Base-by-base conservation (phyloP, 1,139 yeast genomes). In the Geotrichum cucujoidarum region DNA sequence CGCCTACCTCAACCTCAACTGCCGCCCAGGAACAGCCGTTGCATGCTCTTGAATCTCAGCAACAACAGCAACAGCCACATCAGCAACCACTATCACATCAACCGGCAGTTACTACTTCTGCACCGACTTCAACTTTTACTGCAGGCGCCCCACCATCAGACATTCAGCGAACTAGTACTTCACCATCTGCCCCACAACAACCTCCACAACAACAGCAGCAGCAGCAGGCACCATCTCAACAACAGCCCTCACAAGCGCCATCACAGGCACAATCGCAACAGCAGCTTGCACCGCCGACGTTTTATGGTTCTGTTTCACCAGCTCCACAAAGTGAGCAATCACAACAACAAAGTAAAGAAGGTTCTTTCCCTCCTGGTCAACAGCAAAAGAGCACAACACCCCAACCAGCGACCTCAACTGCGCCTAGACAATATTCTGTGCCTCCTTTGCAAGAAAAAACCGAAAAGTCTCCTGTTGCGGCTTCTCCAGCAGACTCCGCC, bases 401-500 rank as follows among this genome's bases (percentile, higher is more conserved):
- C n/a, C n/a, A n/a, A n/a, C n/a, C n/a, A n/a, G n/a, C n/a, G n/a
- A n/a, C n/a, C n/a, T n/a, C n/a, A n/a, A n/a, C n/a, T n/a, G n/a
- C n/a, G n/a, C n/a, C n/a, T n/a, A n/a, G n/a, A n/a, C n/a, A n/a
- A n/a, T n/a, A n/a, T n/a, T 8, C 36, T 20, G 35, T 13, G 4
- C 32, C 49, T 13, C 34, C 41, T 30, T n/a, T n/a, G n/a, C n/a
- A 17, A 18, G 20, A 14, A 39, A 6, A 20, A 17, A 36, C 38
- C 34, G 20, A 18, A 16, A 16, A 16, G 37, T 10, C 42, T 40
- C 29, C 43, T 40, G 31, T 51, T 54, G 32, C 58, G 61, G 10
- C 65, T 65, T 2, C 66, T 67, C 0, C 68, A 64, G 45, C 68
- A 65, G 35, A 67, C 66, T 2, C 58, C 62, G 33, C 66, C 67